Evolutionary conservation across 768 basidiomycete species (phyloP).

Genomic region (Tulasnella sp.): DNA sequence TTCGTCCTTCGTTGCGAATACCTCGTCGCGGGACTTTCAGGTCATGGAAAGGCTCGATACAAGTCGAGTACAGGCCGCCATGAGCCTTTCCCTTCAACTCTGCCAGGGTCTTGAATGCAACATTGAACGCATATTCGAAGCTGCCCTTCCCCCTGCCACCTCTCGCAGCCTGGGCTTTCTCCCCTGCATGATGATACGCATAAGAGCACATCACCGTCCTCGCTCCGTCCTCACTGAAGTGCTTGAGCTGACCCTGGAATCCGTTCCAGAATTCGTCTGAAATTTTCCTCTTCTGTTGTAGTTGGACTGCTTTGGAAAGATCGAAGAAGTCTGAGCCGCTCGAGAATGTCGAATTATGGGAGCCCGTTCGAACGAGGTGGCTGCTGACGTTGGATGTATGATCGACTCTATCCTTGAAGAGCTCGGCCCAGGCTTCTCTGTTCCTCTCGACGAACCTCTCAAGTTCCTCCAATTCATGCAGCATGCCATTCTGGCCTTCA

Average conservation of each 20-base stretch:
- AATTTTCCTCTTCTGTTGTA: conserved; percentile 55
- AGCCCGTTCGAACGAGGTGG: background rate
- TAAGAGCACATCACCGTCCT: conserved; percentile 55
- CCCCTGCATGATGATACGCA: conserved; percentile 52
- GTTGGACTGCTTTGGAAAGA: conserved; percentile 48
- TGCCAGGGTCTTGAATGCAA: background rate
- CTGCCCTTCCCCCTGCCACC: background rate
- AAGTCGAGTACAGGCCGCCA: background rate
- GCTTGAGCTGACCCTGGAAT: conserved; percentile 37
- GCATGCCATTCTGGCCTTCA: conserved; percentile 37
- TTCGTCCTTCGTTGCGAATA: background rate
- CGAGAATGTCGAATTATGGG: background rate
- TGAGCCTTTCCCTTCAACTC: background rate
- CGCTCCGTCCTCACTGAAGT: conserved; percentile 43
- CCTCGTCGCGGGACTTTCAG: background rate
- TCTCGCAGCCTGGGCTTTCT: background rate
- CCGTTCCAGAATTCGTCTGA: conserved; percentile 49
- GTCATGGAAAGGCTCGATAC: background rate
- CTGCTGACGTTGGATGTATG: background rate
- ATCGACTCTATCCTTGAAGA: background rate
- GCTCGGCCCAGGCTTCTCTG: conserved; percentile 21
- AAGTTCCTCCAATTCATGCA: conserved; percentile 48
- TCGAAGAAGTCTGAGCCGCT: conserved; percentile 19
- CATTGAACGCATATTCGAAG: background rate
- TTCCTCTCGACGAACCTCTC: conserved; percentile 46